Evolutionary conservation across 371 early-diverging fungal species (phyloP).

Genomic region (Apophysomyces trapeziformis): DNA sequence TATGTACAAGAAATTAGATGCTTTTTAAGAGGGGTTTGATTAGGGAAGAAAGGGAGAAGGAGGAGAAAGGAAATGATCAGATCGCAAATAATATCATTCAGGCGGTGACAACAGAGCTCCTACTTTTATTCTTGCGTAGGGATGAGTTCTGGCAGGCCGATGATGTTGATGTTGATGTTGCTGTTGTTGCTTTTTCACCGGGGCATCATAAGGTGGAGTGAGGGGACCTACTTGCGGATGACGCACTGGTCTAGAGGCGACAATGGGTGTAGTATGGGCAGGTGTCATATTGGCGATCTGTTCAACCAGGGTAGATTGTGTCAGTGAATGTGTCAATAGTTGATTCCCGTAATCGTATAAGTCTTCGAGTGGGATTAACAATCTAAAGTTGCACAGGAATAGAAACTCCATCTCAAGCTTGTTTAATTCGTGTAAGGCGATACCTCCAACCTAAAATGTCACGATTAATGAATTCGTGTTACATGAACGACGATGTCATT

Average conservation of each 20-base stretch:
- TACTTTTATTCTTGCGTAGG: constrained; percentile 1
- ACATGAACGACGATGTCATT: not conserved
- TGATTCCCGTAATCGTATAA: constrained; percentile 70
- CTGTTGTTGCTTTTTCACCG: not conserved
- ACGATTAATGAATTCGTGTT: constrained; percentile 38
- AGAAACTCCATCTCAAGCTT: constrained; percentile 85
- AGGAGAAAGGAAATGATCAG: too few relatives aligned
- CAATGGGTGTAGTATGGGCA: not conserved
- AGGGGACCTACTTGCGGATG: not conserved
- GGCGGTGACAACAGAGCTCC: constrained; percentile 6
- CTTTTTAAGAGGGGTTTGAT: too few relatives aligned
- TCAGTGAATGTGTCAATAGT: constrained; percentile 37
- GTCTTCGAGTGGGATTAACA: constrained; percentile 62
- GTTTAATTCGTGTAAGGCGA: constrained; percentile 80
- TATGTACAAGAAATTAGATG: too few relatives aligned
- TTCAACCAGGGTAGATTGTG: not conserved
- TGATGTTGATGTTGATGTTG: not conserved
- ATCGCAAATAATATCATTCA: not conserved
- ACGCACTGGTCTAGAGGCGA: not conserved
- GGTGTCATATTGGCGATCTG: constrained; percentile 9
- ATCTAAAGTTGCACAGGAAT: constrained; percentile 75
- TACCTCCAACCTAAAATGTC: constrained; percentile 62
- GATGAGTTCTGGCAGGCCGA: not conserved
- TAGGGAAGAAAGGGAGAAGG: too few relatives aligned
- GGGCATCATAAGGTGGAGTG: constrained; percentile 1